phyloP scores from a whole-genome alignment of 768 basidiomycete genomes.

The Termitomyces heimii region DNA sequence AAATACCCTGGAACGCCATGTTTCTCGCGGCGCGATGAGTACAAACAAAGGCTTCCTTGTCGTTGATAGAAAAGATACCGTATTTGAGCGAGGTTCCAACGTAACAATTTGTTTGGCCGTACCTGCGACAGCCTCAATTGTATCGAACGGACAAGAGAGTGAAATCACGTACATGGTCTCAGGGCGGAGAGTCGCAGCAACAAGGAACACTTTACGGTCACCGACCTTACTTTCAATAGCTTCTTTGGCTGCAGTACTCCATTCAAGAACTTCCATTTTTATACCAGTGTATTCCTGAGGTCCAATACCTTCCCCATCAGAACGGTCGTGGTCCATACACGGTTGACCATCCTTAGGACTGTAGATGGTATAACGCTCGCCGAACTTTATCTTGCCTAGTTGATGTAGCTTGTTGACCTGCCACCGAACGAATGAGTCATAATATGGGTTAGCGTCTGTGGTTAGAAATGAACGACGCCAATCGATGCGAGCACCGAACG shows the following conservation, averaged over 20 bases:
- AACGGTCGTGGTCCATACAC: conserved; percentile 99
- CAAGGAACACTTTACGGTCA: conserved; percentile 80
- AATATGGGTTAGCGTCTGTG: conserved; percentile 94
- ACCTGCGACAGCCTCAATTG: conserved; percentile 42
- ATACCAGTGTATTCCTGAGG: conserved; percentile 94
- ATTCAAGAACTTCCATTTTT: conserved; percentile 90
- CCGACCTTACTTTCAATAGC: conserved; percentile 64
- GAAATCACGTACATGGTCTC: conserved; percentile 80
- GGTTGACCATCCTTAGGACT: conserved; percentile 98
- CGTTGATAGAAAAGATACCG: conserved; percentile 84
- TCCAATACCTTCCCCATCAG: conserved; percentile 89
- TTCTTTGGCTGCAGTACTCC: conserved; percentile 65
- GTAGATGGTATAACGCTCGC: conserved; percentile 97
- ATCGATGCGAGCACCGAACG: conserved; percentile 93
- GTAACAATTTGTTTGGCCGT: conserved; percentile 98
- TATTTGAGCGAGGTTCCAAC: conserved; percentile 90
- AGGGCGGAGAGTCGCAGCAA: conserved; percentile 93
- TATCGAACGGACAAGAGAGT: background rate
- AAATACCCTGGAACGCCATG: conserved; percentile 93
- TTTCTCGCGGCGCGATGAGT: conserved; percentile 91
- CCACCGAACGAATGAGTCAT: conserved; percentile 96
- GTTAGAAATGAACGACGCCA: conserved; percentile 96
- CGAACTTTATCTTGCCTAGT: conserved; percentile 94
- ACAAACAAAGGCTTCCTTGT: conserved; percentile 83
- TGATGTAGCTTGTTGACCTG: conserved; percentile 90